Conservation (phyloP, 2,329 filamentous ascomycete species). For the Verruconis gallopava region DNA sequence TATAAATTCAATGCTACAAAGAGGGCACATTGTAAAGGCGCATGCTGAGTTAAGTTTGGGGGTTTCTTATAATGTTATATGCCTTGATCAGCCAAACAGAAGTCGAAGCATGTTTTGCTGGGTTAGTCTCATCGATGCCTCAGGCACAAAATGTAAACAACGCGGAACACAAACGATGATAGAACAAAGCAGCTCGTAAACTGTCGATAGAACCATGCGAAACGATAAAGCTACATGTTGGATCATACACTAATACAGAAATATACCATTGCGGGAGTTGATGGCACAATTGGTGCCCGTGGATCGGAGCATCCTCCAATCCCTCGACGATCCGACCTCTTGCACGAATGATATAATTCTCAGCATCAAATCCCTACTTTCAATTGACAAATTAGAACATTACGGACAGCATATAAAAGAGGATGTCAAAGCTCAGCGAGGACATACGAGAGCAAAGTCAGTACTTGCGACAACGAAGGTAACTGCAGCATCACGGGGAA, state of each 20-base stretch:
- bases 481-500: not conserved
- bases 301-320: not conserved
- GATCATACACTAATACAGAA: not conserved
- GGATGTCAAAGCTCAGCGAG: not conserved
- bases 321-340: not conserved
- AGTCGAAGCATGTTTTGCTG: too few relatives aligned
- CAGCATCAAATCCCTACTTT: not conserved
- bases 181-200: too few relatives aligned
- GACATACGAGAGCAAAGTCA: not conserved
- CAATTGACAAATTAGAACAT: not conserved
- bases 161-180: too few relatives aligned
- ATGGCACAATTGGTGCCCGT: not conserved
- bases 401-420: not conserved
- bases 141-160: too few relatives aligned
- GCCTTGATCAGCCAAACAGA: too few relatives aligned
- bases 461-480: not conserved
- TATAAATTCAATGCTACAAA: too few relatives aligned
- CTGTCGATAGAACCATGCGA: too few relatives aligned
- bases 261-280: not conserved
- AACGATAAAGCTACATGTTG: too few relatives aligned
- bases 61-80: too few relatives aligned
- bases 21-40: too few relatives aligned
- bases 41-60: too few relatives aligned
- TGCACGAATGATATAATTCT: not conserved
- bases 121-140: too few relatives aligned